Base-by-base conservation (phyloP, 345 rosid species). In the Eucalyptus shirleyi region DNA sequence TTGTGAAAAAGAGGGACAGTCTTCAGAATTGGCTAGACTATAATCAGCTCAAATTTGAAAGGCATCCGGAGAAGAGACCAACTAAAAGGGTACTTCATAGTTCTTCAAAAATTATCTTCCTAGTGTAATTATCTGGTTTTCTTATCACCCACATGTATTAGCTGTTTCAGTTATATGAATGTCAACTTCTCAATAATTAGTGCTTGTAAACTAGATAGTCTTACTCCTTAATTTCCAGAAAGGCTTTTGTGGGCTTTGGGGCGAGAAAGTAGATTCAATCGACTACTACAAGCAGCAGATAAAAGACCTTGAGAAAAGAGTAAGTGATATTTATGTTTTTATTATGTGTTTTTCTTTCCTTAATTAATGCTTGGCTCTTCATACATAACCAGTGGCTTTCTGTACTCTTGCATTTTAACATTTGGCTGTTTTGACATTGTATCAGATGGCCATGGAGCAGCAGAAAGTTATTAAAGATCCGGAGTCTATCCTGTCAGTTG, bases 1-100 rank as follows among this genome's bases (percentile, higher is more conserved):
- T 97, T 88, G 99, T 91, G 88, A 96, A 94, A 87, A 93, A 94
- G 94, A 94, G 98, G 90, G 94, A 93, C 56, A 96, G 96, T 92
- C 93, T 98, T 83, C 98, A 90, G 93, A 95, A 95, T 89, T 97
- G 99, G 99, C 94, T 95, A 89, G 99, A 97, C 92, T 97, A 96
- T 88, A 92, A 97, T 92, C 96, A 94, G 89, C 94, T 97, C 50
- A 96, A 96, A 92, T 93, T 91, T 92, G 98, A 97, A 94, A 95
- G 99, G 88, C 92, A 96, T 90, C 95, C 96, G 14, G 96, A 95
- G 4, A 98, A 96, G 92, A 94, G 92, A 91, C 99, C 98, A 30
- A 95, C 96, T 65, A 94, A 91, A 91, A 97, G 93, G 96, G 99
- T 96, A 77, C 87, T 59, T 72, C 28, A 40, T 88, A 47, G 28